phyloP scores from a whole-genome alignment of 1,284 basidiomycete genomes.

The Cutaneotrichosporon mucoides region DNA sequence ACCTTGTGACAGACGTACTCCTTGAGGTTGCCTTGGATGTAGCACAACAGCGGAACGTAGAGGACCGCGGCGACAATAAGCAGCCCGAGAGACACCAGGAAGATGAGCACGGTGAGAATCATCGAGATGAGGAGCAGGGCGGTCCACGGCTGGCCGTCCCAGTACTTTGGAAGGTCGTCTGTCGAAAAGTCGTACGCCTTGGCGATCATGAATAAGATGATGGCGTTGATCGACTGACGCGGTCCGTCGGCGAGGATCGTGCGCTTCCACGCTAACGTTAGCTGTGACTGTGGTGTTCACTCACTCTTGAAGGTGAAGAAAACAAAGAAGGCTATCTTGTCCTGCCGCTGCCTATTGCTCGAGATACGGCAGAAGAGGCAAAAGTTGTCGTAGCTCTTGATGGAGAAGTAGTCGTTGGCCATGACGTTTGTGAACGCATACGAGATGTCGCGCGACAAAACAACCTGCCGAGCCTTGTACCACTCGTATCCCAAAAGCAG shows the following conservation, averaged over 20 bases:
- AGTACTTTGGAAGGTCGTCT: slow-evolving; percentile 23
- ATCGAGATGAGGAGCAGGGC: slow-evolving; percentile 80
- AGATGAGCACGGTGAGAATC: slow-evolving; percentile 84
- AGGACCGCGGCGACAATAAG: slow-evolving; percentile 80
- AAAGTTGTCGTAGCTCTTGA: slow-evolving; percentile 92
- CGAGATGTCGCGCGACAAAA: slow-evolving; percentile 90
- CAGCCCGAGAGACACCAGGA: slow-evolving; percentile 74
- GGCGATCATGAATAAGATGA: slow-evolving; percentile 89
- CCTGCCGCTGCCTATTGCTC: slow-evolving; percentile 90
- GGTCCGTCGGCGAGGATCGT: slow-evolving; percentile 89
- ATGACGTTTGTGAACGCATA: slow-evolving; percentile 96
- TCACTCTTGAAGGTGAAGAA: slow-evolving; percentile 98
- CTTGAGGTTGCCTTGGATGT: slow-evolving; percentile 95
- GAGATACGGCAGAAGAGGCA: slow-evolving; percentile 97
- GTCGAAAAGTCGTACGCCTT: slow-evolving; percentile 52
- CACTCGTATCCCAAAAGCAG: slow-evolving; percentile 87
- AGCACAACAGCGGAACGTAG: slow-evolving; percentile 87
- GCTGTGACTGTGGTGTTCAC: slow-evolving; percentile 23
- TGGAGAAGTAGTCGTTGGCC: slow-evolving; percentile 91
- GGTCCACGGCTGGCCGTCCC: slow-evolving; percentile 49
- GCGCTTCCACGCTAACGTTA: slow-evolving; percentile 80
- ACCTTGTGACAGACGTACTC: slow-evolving; percentile 99
- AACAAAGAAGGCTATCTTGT: slow-evolving; percentile 97
- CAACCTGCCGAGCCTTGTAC: slow-evolving; percentile 86
- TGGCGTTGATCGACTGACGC: slow-evolving; percentile 91